phyloP scores from a whole-genome alignment of 306 rosid genomes.

The Dryas alaskensis region DNA sequence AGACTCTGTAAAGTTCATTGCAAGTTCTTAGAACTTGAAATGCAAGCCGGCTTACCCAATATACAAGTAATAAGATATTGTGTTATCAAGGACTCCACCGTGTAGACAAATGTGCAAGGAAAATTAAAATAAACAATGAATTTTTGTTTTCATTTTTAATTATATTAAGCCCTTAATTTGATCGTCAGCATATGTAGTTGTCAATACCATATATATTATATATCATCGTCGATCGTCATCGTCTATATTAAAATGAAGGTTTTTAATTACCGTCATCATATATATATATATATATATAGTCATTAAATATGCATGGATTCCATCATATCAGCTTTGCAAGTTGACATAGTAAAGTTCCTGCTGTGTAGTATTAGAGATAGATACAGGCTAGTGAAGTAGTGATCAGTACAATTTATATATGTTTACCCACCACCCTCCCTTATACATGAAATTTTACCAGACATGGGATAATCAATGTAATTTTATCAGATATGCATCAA shows the following conservation, averaged over 20 bases:
- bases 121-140: background rate
- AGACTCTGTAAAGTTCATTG: slow-evolving; percentile 27
- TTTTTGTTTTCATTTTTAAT: background rate
- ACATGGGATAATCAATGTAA: no score
- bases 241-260: background rate
- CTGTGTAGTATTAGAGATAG: no score
- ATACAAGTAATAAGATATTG: background rate
- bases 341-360: no score
- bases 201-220: background rate
- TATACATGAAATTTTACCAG: no score
- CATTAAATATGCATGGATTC: background rate
- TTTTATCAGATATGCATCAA: no score
- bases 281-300: background rate
- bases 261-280: background rate
- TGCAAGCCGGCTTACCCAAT: background rate
- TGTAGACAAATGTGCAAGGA: background rate
- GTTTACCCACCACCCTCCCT: no score
- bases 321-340: background rate
- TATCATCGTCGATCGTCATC: background rate
- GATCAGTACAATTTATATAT: no score
- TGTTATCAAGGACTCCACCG: background rate
- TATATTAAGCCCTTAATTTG: background rate
- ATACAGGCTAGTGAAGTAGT: no score
- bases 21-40: slow-evolving; percentile 36
- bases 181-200: background rate